Evolutionary conservation across 176 grass and related monocot species (phyloP), one percentile per base, ranked within the genome.

Genomic region (Tillandsia leiboldiana): DNA sequence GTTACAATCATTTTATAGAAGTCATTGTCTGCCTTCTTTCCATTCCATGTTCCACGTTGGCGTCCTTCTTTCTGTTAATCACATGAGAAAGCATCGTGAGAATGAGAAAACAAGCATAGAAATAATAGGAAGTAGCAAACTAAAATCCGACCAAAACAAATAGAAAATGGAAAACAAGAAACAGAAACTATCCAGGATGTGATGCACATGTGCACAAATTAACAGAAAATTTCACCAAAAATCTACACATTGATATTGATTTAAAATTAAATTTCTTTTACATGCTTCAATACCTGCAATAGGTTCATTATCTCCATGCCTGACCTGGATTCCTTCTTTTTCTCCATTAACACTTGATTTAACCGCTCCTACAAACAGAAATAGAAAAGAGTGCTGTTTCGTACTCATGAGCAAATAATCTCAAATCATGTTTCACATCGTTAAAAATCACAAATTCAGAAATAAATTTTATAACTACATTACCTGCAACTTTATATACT

Each of bases 301-400:
- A 94, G 75, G 69, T 99, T 99, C 95, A 93, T 92, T 75, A 99
- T 94, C 85, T 99, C 95, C 95, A 99, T 99, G 53, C 95, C 95
- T 67, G 87, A 93, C 70, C 84, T 83, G 28, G 90, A 99, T 63
- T 94, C 95, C 69, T 94, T 99, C 77, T 99, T 99, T 84, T 99
- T 94, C 78, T 99, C 95, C 81, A 84, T 87, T 54, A 94, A 53
- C 13, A 94, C 95, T 72, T 99, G 90, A 70, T 99, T 99, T 77
- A 99, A 75, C 64, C 71, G 87, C 75, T 99, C 90, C 95, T 99
- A 75, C 65, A 82, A 75, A 70, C 14, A 29, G 12, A 75, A 47
- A 71, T 47, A 76, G 62, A 49, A 33, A 78, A 54, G 65, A 68
- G 26, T 48, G 33, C 73, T 64, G 47, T 77, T 64, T 59, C 2